These are phyloP conservation scores for Acorus gramineus DNA, from an alignment of 106 monocot species.

Conservation along the genomic window DNA sequence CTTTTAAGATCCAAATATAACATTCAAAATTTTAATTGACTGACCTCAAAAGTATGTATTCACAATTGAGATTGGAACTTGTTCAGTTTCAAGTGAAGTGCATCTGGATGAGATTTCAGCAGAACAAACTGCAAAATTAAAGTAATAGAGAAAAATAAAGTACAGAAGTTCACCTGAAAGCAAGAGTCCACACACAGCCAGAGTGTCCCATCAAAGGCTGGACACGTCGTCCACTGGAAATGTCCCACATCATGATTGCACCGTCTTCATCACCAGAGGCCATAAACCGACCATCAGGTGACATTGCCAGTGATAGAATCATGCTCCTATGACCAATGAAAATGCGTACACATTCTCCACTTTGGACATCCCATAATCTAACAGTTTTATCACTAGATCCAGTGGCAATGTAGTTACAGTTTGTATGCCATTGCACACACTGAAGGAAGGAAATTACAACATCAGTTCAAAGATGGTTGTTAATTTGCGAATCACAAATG, in stretches of 20 bases:
- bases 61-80: too few relatives aligned
- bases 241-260: slow-evolving; percentile 96
- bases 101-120: too few relatives aligned
- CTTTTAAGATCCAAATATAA: too few relatives aligned
- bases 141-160: background rate
- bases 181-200: slow-evolving; percentile 92
- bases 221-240: slow-evolving; percentile 71
- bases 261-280: slow-evolving; percentile 99
- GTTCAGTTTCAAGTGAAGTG: too few relatives aligned
- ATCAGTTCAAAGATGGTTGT: background rate
- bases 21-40: too few relatives aligned
- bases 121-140: background rate
- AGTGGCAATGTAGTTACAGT: slow-evolving; percentile 94
- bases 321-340: slow-evolving; percentile 93
- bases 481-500: background rate
- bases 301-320: slow-evolving; percentile 85
- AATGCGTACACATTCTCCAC: slow-evolving; percentile 88
- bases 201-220: slow-evolving; percentile 79
- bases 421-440: slow-evolving; percentile 98
- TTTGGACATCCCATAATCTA: slow-evolving; percentile 93
- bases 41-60: too few relatives aligned
- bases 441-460: slow-evolving; percentile 14
- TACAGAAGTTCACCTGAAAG: slow-evolving; percentile 56
- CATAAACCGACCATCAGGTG: slow-evolving; percentile 93
- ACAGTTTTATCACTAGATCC: slow-evolving; percentile 97